These are phyloP conservation scores for Kurtzmaniella fragi DNA, from an alignment of 805 yeast genomes.

Conservation along the genomic window DNA sequence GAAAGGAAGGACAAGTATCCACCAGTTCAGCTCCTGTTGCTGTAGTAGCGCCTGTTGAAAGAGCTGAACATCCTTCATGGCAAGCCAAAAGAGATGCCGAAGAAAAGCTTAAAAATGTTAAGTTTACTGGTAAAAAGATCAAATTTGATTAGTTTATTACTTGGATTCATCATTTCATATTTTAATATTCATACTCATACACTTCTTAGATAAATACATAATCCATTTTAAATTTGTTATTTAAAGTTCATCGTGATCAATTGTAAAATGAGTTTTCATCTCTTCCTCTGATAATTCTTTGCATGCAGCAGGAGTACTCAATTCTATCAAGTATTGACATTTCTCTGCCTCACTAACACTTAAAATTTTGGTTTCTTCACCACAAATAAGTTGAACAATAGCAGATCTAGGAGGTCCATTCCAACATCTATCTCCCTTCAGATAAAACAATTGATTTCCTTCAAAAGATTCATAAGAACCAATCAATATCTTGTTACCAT, in stretches of 20 bases:
- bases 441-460: constrained; percentile 36
- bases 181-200: neutral
- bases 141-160: constrained; percentile 49
- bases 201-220: neutral
- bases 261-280: constrained; percentile 17
- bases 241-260: constrained; percentile 20
- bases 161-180: neutral
- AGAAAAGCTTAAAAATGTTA: constrained; percentile 56
- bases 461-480: constrained; percentile 38
- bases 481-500: constrained; percentile 43
- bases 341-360: constrained; percentile 83
- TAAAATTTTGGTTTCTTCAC: constrained; percentile 48
- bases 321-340: constrained; percentile 64
- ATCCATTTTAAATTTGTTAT: constrained; percentile 2
- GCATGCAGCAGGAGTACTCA: constrained; percentile 47
- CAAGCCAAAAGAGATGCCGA: constrained; percentile 77
- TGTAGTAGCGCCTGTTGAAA: constrained; percentile 13
- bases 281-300: constrained; percentile 23
- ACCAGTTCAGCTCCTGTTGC: constrained; percentile 4
- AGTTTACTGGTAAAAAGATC: constrained; percentile 82
- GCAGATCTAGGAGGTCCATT: constrained; percentile 86
- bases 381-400: constrained; percentile 61
- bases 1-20: constrained; percentile 1
- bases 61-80: constrained; percentile 92
- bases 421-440: constrained; percentile 82